A percentile compares a stretch with the other conserved stretches of the same genome.
phyloP scores from a whole-genome alignment of 2,329 filamentous ascomycete species.

The Aspergillus tubingensis region DNA sequence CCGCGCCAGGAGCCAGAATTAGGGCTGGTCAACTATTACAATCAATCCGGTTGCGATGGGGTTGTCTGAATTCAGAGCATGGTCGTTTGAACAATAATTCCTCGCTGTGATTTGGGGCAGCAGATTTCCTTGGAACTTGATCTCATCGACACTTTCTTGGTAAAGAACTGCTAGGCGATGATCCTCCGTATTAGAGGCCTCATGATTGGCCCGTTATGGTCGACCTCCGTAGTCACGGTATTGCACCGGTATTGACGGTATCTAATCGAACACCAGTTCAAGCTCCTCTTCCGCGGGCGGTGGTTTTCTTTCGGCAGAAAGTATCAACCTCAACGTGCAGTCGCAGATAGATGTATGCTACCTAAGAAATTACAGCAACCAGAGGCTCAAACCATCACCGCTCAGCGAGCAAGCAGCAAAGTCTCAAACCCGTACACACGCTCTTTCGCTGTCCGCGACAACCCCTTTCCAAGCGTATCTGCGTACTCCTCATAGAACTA shows the following conservation, averaged over 20 bases:
- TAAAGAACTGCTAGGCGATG: background rate
- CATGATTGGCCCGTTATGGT: background rate
- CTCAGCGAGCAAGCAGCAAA: background rate
- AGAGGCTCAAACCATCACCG: background rate
- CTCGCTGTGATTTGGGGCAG: background rate
- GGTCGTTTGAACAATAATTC: background rate
- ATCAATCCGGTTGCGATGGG: background rate
- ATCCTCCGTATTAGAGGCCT: background rate
- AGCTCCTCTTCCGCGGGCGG: background rate
- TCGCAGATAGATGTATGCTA: too few relatives aligned
- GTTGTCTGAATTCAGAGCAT: background rate
- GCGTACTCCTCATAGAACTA: slow-evolving; percentile 15
- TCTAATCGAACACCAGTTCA: background rate
- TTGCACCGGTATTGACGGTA: background rate
- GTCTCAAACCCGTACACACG: background rate
- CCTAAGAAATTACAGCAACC: background rate
- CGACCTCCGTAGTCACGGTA: background rate
- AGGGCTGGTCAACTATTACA: background rate
- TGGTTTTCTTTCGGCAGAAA: background rate
- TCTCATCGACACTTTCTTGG: background rate
- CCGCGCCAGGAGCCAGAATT: background rate
- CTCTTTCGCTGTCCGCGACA: background rate
- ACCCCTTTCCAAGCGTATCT: background rate
- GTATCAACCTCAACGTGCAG: background rate
- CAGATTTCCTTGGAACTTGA: background rate